Percentiles rank a stretch among this genome's conserved stretches.
Conservation (phyloP, 108 stramenopile genomes). For the Nitzschia palea region DNA sequence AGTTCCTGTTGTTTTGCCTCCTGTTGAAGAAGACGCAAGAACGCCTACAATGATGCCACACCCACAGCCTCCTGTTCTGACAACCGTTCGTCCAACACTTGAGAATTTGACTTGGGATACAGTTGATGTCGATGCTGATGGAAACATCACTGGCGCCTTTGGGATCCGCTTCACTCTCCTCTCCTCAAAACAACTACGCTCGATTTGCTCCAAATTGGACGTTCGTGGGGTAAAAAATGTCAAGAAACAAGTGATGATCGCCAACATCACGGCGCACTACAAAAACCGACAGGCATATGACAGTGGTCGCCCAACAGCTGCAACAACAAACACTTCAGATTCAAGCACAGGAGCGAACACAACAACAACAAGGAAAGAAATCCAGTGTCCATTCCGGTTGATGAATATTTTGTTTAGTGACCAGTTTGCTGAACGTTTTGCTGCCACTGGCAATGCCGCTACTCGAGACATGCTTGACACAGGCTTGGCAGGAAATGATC, state of each 20-base stretch:
- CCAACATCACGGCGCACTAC: background rate
- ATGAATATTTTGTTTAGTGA: background rate
- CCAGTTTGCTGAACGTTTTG: conserved; percentile 1
- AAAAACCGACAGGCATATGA: too few relatives aligned
- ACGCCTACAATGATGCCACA: too few relatives aligned
- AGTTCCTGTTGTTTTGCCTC: too few relatives aligned
- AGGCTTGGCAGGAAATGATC: background rate
- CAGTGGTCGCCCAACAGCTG: too few relatives aligned
- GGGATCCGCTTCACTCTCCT: background rate
- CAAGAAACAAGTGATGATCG: background rate
- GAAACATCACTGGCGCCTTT: background rate
- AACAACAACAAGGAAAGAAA: background rate
- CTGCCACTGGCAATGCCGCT: background rate
- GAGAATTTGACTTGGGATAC: background rate
- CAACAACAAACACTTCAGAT: background rate
- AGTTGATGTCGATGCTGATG: background rate
- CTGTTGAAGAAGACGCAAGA: too few relatives aligned
- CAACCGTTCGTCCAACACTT: too few relatives aligned
- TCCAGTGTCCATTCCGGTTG: background rate
- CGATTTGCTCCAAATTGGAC: background rate
- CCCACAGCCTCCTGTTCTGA: too few relatives aligned
- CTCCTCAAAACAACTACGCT: background rate
- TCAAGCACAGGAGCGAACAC: background rate
- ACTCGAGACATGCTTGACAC: background rate
- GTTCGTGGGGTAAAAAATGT: background rate